Conservation (phyloP, 345 rosid species). For the Heritiera fomes region DNA sequence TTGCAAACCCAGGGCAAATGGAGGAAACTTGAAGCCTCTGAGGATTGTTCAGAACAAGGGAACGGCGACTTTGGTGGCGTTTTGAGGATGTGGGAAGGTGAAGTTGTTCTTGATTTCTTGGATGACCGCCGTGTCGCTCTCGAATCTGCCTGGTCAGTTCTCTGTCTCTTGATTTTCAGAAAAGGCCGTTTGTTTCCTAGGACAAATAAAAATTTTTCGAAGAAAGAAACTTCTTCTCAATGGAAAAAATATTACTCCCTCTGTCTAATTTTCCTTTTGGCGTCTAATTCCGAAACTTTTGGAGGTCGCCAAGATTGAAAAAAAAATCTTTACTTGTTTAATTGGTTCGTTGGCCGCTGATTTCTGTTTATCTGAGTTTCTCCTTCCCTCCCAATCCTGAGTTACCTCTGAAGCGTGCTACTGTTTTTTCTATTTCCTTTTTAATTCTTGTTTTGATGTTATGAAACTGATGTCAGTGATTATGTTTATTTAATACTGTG, state of each 20-base stretch:
- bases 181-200: not conserved
- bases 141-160: constrained; percentile 72
- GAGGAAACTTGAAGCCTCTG: constrained; percentile 38
- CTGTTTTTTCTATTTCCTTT: not conserved
- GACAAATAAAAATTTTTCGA: not conserved
- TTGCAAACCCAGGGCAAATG: constrained; percentile 86
- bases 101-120: constrained; percentile 69
- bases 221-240: not conserved
- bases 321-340: not conserved
- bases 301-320: not conserved
- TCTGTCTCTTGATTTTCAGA: not conserved
- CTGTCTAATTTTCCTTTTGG: not conserved
- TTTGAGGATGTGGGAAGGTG: constrained; percentile 95
- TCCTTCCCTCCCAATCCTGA: too few species aligned
- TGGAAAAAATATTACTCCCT: not conserved
- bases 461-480: not conserved
- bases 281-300: not conserved
- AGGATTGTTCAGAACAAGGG: constrained; percentile 12
- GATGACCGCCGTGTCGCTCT: constrained; percentile 76
- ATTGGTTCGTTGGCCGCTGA: not conserved
- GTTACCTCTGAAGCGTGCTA: not conserved
- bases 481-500: constrained; percentile 6
- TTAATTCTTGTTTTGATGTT: not conserved
- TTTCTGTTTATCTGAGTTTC: not conserved
- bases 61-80: constrained; percentile 61